Percentiles rank a stretch among this genome's conserved stretches.
Conservation (phyloP, 2,329 filamentous ascomycete species). For the Penicillium sumatraense region DNA sequence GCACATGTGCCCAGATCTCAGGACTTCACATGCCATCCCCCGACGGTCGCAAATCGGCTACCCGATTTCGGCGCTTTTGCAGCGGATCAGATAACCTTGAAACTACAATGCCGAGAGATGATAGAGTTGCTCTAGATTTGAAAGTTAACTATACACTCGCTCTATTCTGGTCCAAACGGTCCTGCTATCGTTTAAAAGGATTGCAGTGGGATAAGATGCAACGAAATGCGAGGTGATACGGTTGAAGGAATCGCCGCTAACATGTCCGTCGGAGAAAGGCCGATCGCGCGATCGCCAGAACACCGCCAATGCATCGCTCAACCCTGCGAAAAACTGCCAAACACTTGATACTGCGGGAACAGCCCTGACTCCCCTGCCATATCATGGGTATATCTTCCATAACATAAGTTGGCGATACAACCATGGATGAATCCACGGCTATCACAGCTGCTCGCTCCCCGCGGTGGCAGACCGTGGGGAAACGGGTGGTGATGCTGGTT, state of each 20-base stretch:
- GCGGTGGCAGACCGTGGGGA: constrained; percentile 16
- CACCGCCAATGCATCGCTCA: not conserved
- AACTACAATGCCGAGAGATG: not conserved
- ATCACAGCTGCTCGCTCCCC: not conserved
- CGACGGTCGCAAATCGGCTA: constrained; percentile 15
- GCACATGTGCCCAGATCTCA: constrained; percentile 5
- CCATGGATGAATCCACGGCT: constrained; percentile 11
- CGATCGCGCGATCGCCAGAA: constrained; percentile 19
- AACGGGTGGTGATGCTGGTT: constrained; percentile 31
- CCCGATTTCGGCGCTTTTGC: constrained; percentile 20
- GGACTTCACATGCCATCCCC: not conserved
- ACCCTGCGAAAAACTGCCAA: not conserved
- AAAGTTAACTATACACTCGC: not conserved
- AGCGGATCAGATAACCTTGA: constrained; percentile 3
- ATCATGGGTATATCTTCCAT: not conserved
- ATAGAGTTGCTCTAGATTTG: not conserved
- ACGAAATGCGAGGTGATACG: not conserved
- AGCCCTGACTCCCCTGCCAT: not conserved
- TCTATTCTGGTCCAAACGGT: not conserved
- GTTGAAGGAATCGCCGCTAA: constrained; percentile 18
- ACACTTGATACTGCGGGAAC: not conserved
- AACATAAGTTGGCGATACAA: not conserved
- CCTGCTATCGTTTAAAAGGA: too few species aligned
- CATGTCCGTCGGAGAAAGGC: constrained; percentile 20
- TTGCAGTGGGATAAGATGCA: not conserved